These are phyloP conservation scores for Metarhizium brunneum DNA, from an alignment of 2,329 filamentous ascomycete genomes.

Conservation along the genomic window DNA sequence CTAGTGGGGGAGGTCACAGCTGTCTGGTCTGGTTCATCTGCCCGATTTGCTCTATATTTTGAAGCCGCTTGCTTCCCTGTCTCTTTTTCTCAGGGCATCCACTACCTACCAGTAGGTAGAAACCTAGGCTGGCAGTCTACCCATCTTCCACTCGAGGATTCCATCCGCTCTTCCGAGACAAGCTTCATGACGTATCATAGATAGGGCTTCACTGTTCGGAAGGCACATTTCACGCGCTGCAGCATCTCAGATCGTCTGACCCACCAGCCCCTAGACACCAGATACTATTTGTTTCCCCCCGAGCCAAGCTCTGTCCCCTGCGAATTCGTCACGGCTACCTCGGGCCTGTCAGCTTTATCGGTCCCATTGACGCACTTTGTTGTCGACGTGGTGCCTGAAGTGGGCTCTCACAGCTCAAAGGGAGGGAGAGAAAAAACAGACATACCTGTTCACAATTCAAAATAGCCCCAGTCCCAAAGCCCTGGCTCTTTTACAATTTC, in stretches of 20 bases:
- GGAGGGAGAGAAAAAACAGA: neutral
- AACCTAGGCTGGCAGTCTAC: neutral
- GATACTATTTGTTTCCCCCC: neutral
- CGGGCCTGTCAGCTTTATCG: neutral
- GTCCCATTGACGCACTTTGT: neutral
- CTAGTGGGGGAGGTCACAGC: neutral
- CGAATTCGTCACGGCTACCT: neutral
- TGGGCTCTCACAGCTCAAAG: neutral
- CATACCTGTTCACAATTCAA: neutral
- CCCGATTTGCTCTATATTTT: neutral
- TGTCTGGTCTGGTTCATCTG: neutral
- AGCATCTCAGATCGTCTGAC: constrained; percentile 1
- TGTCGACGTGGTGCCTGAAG: neutral
- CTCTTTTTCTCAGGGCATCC: no score
- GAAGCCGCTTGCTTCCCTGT: no score
- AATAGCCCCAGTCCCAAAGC: neutral
- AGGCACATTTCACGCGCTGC: neutral
- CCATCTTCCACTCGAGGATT: neutral
- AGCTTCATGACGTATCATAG: constrained; percentile 1
- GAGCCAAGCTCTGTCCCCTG: neutral
- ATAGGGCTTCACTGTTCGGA: neutral
- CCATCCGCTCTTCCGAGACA: neutral
- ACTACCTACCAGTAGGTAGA: no score
- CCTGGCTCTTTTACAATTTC: neutral
- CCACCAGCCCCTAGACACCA: neutral